These are phyloP conservation scores for Lenwebbia sp. DNA, from an alignment of 345 rosid genomes.

Conservation along the genomic window DNA sequence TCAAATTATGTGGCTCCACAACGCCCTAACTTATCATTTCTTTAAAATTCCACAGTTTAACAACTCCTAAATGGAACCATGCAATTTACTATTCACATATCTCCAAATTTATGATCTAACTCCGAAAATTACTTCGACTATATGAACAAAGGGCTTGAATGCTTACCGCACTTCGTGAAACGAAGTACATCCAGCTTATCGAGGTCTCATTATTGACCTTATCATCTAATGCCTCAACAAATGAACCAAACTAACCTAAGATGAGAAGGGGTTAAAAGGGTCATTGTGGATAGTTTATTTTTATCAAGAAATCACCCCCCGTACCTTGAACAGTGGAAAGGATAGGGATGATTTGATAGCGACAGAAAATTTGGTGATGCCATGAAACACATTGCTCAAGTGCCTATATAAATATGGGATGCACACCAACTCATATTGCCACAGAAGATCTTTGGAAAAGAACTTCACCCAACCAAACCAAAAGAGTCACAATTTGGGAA, in stretches of 20 bases:
- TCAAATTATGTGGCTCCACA: no score
- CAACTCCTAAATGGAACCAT: not conserved
- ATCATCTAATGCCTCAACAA: not conserved
- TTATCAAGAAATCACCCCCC: not conserved
- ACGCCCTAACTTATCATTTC: not conserved
- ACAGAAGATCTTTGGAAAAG: slow-evolving; percentile 24
- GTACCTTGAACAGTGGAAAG: not conserved
- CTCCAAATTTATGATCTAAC: not conserved
- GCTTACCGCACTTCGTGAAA: not conserved
- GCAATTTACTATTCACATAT: no score
- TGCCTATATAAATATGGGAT: slow-evolving; percentile 49
- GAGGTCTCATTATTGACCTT: not conserved
- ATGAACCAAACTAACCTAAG: not conserved
- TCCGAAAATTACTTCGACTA: not conserved
- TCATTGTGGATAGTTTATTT: not conserved
- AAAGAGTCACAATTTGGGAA: not conserved
- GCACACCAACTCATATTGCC: slow-evolving; percentile 13
- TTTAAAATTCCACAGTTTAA: no score
- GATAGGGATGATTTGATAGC: slow-evolving; percentile 28
- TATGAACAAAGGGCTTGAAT: not conserved
- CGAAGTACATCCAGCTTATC: not conserved
- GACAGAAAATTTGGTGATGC: slow-evolving; percentile 25
- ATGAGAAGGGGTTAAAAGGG: not conserved
- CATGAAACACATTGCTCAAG: slow-evolving; percentile 1
- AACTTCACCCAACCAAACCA: not conserved